Conservation (phyloP, 108 stramenopile species). For the Nitzschia sp. region DNA sequence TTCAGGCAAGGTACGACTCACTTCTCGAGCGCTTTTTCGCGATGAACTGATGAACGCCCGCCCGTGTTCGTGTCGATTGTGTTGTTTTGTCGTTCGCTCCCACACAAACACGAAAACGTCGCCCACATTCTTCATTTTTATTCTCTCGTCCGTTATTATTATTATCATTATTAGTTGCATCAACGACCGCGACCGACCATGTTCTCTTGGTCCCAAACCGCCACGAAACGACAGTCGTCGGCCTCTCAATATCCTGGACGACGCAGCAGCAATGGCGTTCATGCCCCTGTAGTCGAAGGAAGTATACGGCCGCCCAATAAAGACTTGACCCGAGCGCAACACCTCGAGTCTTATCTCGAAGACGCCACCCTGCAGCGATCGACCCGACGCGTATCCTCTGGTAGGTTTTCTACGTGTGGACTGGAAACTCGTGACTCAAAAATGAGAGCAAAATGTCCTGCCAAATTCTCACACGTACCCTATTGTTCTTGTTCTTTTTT, state of each 20-base stretch:
- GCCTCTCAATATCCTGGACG: conserved; percentile 25
- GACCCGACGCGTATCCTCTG: conserved; percentile 65
- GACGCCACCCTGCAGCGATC: conserved; percentile 67
- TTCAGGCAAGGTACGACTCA: too few relatives aligned
- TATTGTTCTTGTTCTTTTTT: conserved; percentile 12
- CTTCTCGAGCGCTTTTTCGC: too few relatives aligned
- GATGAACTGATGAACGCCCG: too few relatives aligned
- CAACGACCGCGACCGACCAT: too few relatives aligned
- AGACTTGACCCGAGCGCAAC: conserved; percentile 46
- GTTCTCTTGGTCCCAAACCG: conserved; percentile 40
- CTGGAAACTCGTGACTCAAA: conserved; percentile 8
- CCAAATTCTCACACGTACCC: too few relatives aligned
- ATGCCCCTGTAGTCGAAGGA: conserved; percentile 19
- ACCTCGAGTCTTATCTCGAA: conserved; percentile 65
- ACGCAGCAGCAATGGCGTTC: conserved; percentile 3
- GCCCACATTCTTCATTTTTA: background rate
- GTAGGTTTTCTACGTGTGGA: conserved; percentile 43
- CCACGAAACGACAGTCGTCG: conserved; percentile 6
- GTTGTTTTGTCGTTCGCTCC: too few relatives aligned
- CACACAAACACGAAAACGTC: too few relatives aligned
- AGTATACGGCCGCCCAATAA: conserved; percentile 23
- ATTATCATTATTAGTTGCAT: too few relatives aligned
- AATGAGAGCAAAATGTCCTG: too few relatives aligned
- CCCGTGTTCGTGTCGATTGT: too few relatives aligned
- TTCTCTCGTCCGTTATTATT: too few relatives aligned